Conservation (phyloP, 352 stramenopile species). For the Globisporangium okanoganense region DNA sequence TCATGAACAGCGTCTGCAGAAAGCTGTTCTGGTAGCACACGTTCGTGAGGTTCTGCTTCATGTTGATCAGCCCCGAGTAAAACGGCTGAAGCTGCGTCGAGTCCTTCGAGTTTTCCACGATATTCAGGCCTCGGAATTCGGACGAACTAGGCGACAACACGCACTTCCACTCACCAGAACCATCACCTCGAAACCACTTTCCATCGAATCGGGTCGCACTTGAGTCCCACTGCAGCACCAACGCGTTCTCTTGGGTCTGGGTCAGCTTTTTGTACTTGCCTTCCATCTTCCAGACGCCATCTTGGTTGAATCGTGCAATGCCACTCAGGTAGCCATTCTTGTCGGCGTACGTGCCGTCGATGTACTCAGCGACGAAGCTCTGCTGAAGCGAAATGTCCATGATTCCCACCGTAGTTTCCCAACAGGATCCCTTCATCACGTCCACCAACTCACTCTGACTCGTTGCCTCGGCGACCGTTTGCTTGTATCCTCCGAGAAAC, state of each 20-base stretch:
- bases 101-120: conserved; percentile 32
- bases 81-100: conserved; percentile 50
- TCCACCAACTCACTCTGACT: conserved; percentile 26
- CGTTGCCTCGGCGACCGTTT: conserved; percentile 31
- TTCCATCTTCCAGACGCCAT: conserved; percentile 65
- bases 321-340: conserved; percentile 66
- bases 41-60: conserved; percentile 88
- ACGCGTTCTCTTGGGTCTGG: conserved; percentile 69
- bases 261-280: conserved; percentile 65
- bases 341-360: conserved; percentile 71
- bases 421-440: conserved; percentile 34
- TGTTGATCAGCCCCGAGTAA: conserved; percentile 85
- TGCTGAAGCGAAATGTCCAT: conserved; percentile 42
- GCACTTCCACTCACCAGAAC: conserved; percentile 79
- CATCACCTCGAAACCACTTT: conserved; percentile 84
- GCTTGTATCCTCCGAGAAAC: conserved; percentile 49
- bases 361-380: conserved; percentile 53
- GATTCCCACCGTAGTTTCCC: conserved; percentile 70
- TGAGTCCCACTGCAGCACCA: conserved; percentile 61
- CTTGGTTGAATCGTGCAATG: conserved; percentile 38
- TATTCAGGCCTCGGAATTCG: conserved; percentile 66
- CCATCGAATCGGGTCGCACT: conserved; percentile 60
- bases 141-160: conserved; percentile 37
- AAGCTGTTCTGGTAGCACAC: conserved; percentile 92
- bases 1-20: conserved; percentile 86